Evolutionary conservation across 306 rosid genomes (phyloP), one percentile per base, ranked within the genome.

Genomic region (Inga laurina): DNA sequence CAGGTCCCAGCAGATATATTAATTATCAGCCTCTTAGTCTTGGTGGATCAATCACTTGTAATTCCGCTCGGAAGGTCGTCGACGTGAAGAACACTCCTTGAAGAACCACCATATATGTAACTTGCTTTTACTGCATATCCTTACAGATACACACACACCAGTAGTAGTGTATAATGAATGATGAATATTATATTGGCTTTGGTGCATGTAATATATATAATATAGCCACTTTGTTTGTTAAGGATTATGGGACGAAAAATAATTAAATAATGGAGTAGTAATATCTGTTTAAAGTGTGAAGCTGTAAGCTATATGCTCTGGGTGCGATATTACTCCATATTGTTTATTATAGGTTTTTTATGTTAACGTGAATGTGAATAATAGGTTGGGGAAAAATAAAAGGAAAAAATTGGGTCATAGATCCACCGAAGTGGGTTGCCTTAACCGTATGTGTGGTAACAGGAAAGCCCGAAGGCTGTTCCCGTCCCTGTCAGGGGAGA

Each of bases 1-100:
- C 97, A 27, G 92, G 89, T 0, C 97, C 96, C 9, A 91, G 97
- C 61, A 86, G 91, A 83, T 89, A 86, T 57, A 82, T 79, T 8
- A 93, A 93, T 70, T 81, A 81, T 76, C 85, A 84, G 16, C 88
- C 93, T 54, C 91, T 91, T 64, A 93, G 85, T 54, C 91, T 91
- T 68, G 94, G 84, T 22, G 94, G 84, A 30, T 86, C 90, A 24
- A 85, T 88, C 0, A 19, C 87, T 4, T 92, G 94, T 77, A 84
- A 86, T 54, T 59, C 93, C 19, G 7, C 48, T 9, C 13, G 41
- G n/a, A 73, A 87, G 66, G 57, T 72, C 32, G 51, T 72, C 43
- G 51, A 74, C 44, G 81, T 14, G 4, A 49, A 75, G 48, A 82
- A 77, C 64, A 80, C 10, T 69, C 94, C 94, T 75, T 88, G 81